Base-by-base conservation (phyloP, 2,329 filamentous ascomycete genomes). In the Tetracladium maxilliforme region DNA sequence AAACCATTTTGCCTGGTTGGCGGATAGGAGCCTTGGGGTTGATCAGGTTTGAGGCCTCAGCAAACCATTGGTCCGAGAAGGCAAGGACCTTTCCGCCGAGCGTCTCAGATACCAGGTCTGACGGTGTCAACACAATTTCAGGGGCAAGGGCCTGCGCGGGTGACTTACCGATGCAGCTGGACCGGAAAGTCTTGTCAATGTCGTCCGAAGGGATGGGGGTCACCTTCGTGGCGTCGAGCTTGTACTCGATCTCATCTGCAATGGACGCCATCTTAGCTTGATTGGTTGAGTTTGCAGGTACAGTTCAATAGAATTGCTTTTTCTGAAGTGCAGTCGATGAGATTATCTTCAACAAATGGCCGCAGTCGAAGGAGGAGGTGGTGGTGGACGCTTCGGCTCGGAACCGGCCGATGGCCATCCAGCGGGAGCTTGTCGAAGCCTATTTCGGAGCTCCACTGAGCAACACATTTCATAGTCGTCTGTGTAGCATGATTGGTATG, bases 31-130 rank as follows among this genome's bases (percentile, higher is more conserved):
- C 45, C 14, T 61, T 68, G n/a, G 70, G 67, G 16, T 63, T 78
- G 33, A 77, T 45, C 29, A 78, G 56, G 45, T 77, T 77, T 30
- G 54, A 41, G 13, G 72, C 71, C 36, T 72, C 65, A 21, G 71
- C 72, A 41, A 78, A 78, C 68, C 69, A 77, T 49, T 78, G 56
- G 43, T 78, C 67, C 24, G 71, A 77, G 46, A 64, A 72, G 29
- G 58, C 74, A 11, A 77, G 57, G 29, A 78, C 55, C 44, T 66
- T 70, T 30, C 70, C 70, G 33, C 70, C 72, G 22, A 78, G 48
- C 6, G 64, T 53, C 6, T 61, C 60, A 21, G 70, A 76, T 28
- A 73, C 49, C 24, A 77, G 53, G 42, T 76, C 70, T 75, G 32
- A 11, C 17, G 10, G 17, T 16, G 19, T 41, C 15, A 38, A 35